A percentile compares a stretch with the other conserved stretches of the same genome.
Conservation (phyloP, 129 eudicot genomes). For the Arctium minus region DNA sequence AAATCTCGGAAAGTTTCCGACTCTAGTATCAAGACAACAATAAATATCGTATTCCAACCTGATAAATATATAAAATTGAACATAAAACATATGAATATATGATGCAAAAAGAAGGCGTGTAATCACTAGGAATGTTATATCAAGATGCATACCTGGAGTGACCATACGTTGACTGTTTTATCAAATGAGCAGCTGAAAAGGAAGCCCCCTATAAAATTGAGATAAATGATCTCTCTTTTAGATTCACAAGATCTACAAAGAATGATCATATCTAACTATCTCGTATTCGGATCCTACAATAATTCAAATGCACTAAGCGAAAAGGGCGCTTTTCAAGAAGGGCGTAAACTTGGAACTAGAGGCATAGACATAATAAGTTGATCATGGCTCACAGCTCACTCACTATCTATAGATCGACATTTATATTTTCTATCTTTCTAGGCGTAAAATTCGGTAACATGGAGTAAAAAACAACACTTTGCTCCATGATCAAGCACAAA, state of each 20-base stretch:
- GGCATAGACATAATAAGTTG: too few relatives aligned
- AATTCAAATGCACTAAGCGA: neutral
- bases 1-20: neutral
- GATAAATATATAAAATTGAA: neutral
- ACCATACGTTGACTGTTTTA: constrained; percentile 78
- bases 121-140: neutral
- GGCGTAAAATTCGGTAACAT: too few relatives aligned
- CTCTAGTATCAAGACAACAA: neutral
- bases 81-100: neutral
- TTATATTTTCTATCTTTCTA: too few relatives aligned
- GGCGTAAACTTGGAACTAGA: neutral
- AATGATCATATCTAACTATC: neutral
- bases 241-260: neutral
- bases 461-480: too few relatives aligned
- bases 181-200: constrained; percentile 86
- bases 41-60: neutral
- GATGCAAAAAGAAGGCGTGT: neutral
- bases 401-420: too few relatives aligned
- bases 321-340: neutral
- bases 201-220: constrained; percentile 61
- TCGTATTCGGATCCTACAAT: neutral
- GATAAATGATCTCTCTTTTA: constrained; percentile 4
- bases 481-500: too few relatives aligned
- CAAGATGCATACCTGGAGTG: constrained; percentile 45
- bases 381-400: too few relatives aligned